Evolutionary conservation across 345 rosid genomes (phyloP), one percentile per base, ranked within the genome.

Genomic region (Brassica juncea): DNA sequence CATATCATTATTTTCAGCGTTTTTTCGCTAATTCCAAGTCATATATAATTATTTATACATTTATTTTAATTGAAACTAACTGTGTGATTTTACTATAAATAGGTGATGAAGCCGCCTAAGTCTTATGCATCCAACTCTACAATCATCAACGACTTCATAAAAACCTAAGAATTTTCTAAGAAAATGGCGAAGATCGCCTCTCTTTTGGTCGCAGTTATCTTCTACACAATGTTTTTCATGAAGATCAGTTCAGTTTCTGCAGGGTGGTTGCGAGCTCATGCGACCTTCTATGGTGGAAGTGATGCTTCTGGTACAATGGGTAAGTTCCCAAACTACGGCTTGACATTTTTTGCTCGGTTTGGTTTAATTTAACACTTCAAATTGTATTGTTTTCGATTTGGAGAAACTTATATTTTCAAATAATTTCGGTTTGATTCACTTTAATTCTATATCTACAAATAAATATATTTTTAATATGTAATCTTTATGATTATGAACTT

Each of bases 41-140:
- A 71, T 80, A 39, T 39, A 37, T 57, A 42, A 74, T 37, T 57
- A 30, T n/a, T 54, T 42, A 63, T 74, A 2, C 49, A 19, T 52
- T 34, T 68, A 79, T 44, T 35, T 59, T 44, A 31, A 14, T 32
- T 15, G 8, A 19, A 66, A 44, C 21, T 31, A 66, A 72, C 62
- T 39, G 57, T 31, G 8, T 52, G 39, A 70, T 27, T 61, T 62
- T 55, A 75, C 37, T 82, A 88, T 89, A 89, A 78, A 85, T 85
- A 84, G 73, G 70, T 62, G 16, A 11, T 59, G 32, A 67, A 39
- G 23, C 75, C 32, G 23, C 75, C 32, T 4, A 21, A 76, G 60
- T 80, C 74, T 75, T 62, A 47, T 68, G 28, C 73, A 74, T 68
- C 82, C 27, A 65, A 68, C 66, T 60, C 52, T 30, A 79, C 31